phyloP scores from a whole-genome alignment of 129 eudicot species.

The Sambucus nigra region DNA sequence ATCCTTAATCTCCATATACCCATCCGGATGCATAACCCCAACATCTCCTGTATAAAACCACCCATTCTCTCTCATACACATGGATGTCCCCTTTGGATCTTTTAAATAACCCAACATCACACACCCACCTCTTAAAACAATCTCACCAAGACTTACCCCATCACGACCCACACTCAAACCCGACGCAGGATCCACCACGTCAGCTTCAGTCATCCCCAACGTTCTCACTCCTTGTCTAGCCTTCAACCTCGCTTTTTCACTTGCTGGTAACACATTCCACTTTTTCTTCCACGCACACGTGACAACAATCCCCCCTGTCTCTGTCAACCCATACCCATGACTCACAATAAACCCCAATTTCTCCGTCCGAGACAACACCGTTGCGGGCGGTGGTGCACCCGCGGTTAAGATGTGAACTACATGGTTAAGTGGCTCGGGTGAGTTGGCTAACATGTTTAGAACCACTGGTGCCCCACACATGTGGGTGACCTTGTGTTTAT shows the following conservation, averaged over 20 bases:
- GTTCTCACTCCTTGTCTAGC: no score
- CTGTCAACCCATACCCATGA: slow-evolving; percentile 59
- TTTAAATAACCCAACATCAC: slow-evolving; percentile 43
- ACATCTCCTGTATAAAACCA: no score
- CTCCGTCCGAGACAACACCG: slow-evolving; percentile 36
- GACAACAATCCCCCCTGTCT: slow-evolving; percentile 36
- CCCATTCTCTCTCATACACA: slow-evolving; percentile 42
- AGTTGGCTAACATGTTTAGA: no score
- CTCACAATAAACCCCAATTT: slow-evolving; percentile 29
- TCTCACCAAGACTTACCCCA: slow-evolving; percentile 34
- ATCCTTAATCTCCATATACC: slow-evolving; percentile 50
- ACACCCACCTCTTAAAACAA: slow-evolving; percentile 23
- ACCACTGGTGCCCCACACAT: no score
- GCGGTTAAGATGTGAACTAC: slow-evolving; percentile 31
- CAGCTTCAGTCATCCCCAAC: slow-evolving; percentile 23
- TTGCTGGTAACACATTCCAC: slow-evolving; percentile 34
- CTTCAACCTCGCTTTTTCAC: slow-evolving; percentile 38
- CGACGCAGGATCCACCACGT: slow-evolving; percentile 29
- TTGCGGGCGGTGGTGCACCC: slow-evolving; percentile 49
- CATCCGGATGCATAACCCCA: slow-evolving; percentile 54
- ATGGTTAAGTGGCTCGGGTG: no score
- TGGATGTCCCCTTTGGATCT: slow-evolving; percentile 29
- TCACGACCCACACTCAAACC: slow-evolving; percentile 30
- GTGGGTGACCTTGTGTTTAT: no score
- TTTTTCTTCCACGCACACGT: slow-evolving; percentile 39